Evolutionary conservation across 306 rosid species (phyloP).

Genomic region (Inga oerstediana): DNA sequence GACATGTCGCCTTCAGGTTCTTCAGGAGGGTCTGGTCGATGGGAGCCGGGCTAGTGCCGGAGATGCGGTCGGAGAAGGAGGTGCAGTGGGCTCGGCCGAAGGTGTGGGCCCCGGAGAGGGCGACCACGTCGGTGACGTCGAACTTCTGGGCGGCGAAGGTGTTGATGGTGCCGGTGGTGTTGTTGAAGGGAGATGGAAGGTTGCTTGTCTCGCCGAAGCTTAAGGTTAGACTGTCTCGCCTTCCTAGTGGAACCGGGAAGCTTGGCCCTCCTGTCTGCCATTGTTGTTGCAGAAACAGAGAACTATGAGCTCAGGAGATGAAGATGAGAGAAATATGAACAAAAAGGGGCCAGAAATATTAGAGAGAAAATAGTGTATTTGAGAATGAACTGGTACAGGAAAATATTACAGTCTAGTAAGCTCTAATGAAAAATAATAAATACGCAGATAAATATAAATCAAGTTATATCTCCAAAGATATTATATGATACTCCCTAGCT

Average conservation of each 20-base stretch:
- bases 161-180: constrained; percentile 19
- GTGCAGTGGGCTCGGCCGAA: constrained; percentile 47
- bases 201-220: constrained; percentile 16
- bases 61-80: constrained; percentile 39
- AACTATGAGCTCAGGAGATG: background rate
- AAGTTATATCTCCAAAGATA: too few species aligned
- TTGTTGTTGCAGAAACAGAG: background rate
- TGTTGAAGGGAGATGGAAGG: constrained; percentile 44
- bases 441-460: too few species aligned
- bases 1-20: constrained; percentile 29
- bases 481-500: too few species aligned
- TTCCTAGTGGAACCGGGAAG: constrained; percentile 62
- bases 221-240: constrained; percentile 47
- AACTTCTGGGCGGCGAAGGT: background rate
- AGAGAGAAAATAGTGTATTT: too few species aligned
- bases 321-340: background rate
- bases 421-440: too few species aligned
- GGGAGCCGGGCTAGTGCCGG: constrained; percentile 31
- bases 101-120: constrained; percentile 71
- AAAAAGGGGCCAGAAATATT: too few species aligned
- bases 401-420: too few species aligned
- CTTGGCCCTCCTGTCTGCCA: constrained; percentile 62
- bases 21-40: constrained; percentile 43
- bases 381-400: too few species aligned
- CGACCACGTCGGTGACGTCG: constrained; percentile 51